Conservation (phyloP, 441 rosid genomes). For the Mallotus repandus region DNA sequence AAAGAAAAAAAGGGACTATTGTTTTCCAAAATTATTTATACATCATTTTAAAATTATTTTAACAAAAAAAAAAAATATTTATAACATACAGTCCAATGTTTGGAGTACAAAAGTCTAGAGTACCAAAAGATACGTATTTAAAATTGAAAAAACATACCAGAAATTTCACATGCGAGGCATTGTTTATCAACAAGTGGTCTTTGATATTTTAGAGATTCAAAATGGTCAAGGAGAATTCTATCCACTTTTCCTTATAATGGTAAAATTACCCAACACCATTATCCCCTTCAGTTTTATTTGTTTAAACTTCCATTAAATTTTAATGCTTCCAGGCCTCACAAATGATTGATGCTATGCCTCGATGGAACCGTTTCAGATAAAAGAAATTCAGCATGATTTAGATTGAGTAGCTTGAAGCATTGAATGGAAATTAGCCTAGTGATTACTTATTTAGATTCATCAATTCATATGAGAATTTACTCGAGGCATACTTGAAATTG, state of each 20-base stretch:
- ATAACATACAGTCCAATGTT: too few relatives aligned
- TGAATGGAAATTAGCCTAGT: not conserved
- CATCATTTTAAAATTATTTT: too few relatives aligned
- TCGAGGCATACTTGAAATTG: not conserved
- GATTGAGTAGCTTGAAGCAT: not conserved
- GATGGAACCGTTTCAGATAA: not conserved
- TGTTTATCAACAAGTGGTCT: not conserved
- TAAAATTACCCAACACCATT: not conserved
- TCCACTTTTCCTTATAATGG: not conserved
- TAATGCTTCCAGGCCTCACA: not conserved
- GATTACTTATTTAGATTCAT: not conserved
- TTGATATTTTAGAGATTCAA: not conserved
- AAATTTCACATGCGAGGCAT: not conserved
- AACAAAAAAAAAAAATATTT: too few relatives aligned
- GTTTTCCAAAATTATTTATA: too few relatives aligned
- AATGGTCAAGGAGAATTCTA: not conserved
- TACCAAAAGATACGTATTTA: not conserved
- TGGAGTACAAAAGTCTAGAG: not conserved
- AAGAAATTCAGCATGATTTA: not conserved
- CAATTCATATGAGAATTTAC: too few relatives aligned
- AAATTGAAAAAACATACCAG: not conserved
- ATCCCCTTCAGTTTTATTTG: not conserved
- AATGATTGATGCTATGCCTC: not conserved
- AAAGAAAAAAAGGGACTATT: too few relatives aligned
- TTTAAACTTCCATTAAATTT: not conserved